These are phyloP conservation scores for Bauhinia variegata DNA, from an alignment of 306 rosid genomes.

Conservation along the genomic window DNA sequence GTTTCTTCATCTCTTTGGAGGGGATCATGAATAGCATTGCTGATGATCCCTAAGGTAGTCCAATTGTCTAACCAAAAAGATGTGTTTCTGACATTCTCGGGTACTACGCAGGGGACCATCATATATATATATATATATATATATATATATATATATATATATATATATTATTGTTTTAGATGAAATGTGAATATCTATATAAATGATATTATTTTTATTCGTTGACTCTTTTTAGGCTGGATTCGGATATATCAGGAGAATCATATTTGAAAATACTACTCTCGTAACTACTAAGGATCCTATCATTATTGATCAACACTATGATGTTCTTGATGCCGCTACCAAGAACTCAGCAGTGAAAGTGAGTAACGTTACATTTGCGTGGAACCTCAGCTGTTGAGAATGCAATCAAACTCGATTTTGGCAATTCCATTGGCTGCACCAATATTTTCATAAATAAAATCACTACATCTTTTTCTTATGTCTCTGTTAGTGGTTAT, in stretches of 20 bases:
- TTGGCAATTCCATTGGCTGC: constrained; percentile 19
- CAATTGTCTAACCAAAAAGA: too few relatives aligned
- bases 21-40: too few relatives aligned
- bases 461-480: constrained; percentile 8
- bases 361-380: constrained; percentile 43
- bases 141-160: too few relatives aligned
- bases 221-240: constrained; percentile 38
- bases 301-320: constrained; percentile 46
- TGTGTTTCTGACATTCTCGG: too few relatives aligned
- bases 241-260: constrained; percentile 47
- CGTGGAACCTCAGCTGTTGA: constrained; percentile 32
- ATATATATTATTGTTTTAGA: too few relatives aligned
- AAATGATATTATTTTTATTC: background rate
- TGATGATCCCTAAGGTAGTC: too few relatives aligned
- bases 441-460: constrained; percentile 29
- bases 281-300: background rate
- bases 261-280: constrained; percentile 39
- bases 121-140: too few relatives aligned
- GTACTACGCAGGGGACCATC: too few relatives aligned
- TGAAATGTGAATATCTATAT: background rate
- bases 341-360: background rate
- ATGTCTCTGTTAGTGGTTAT: too few relatives aligned
- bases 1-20: too few relatives aligned
- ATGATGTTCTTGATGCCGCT: background rate
- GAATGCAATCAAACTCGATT: constrained; percentile 25